Evolutionary conservation across 371 early-diverging fungal species (phyloP).

Genomic region (Chytridiales sp.): DNA sequence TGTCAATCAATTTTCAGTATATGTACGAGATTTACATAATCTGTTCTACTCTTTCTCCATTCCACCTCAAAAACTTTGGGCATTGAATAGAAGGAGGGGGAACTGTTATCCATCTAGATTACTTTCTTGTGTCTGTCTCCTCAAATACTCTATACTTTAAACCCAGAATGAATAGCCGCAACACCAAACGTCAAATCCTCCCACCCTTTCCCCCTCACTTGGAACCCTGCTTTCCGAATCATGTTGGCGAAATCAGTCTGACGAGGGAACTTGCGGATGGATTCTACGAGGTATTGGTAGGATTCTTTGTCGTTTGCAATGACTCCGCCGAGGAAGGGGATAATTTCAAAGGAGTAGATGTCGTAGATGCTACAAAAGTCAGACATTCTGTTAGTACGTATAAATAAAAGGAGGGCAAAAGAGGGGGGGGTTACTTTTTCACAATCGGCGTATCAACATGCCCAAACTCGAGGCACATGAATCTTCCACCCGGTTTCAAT

Average conservation of each 20-base stretch:
- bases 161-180: slow-evolving; percentile 92
- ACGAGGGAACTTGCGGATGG: slow-evolving; percentile 91
- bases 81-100: too few species aligned
- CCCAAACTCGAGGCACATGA: slow-evolving; percentile 93
- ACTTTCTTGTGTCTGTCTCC: not conserved
- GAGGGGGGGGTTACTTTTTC: slow-evolving; percentile 51
- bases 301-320: slow-evolving; percentile 90
- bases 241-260: slow-evolving; percentile 88
- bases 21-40: too few species aligned
- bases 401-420: not conserved
- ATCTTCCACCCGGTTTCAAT: slow-evolving; percentile 91
- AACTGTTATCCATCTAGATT: too few species aligned
- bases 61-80: too few species aligned
- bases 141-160: slow-evolving; percentile 64
- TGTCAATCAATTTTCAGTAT: too few species aligned
- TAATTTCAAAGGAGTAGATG: slow-evolving; percentile 89
- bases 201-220: slow-evolving; percentile 83
- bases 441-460: slow-evolving; percentile 87
- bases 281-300: slow-evolving; percentile 98
- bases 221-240: slow-evolving; percentile 88
- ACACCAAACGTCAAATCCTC: slow-evolving; percentile 96
- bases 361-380: slow-evolving; percentile 71
- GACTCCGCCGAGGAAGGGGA: slow-evolving; percentile 84
- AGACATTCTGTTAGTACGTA: slow-evolving; percentile 2
- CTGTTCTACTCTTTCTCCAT: too few species aligned